phyloP scores from a whole-genome alignment of 352 stramenopile species.

The Pythium oligandrum region DNA sequence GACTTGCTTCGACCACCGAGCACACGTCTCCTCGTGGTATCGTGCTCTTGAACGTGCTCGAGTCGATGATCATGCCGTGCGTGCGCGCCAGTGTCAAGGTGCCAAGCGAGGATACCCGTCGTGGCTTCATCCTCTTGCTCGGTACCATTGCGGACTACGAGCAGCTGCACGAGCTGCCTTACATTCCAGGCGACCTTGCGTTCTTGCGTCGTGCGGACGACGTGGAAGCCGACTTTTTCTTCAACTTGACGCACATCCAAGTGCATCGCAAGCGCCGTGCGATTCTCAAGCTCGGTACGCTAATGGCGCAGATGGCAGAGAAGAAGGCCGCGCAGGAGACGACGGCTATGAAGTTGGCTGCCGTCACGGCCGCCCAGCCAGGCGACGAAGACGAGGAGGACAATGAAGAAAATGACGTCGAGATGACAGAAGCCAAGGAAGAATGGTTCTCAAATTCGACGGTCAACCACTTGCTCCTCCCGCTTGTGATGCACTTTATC shows the following conservation, averaged over 20 bases:
- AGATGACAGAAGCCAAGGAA: slow-evolving; percentile 9
- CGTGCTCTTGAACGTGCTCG: slow-evolving; percentile 67
- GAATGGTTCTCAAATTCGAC: slow-evolving; percentile 81
- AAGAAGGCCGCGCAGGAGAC: slow-evolving; percentile 21
- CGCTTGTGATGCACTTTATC: slow-evolving; percentile 94
- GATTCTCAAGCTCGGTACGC: slow-evolving; percentile 84
- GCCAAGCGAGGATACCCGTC: slow-evolving; percentile 65
- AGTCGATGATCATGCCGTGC: slow-evolving; percentile 87
- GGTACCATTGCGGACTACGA: slow-evolving; percentile 56
- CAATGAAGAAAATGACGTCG: slow-evolving; percentile 14
- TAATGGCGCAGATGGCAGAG: slow-evolving; percentile 81
- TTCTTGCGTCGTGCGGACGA: slow-evolving; percentile 79
- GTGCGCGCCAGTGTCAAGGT: slow-evolving; percentile 80
- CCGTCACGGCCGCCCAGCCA: slow-evolving; percentile 10
- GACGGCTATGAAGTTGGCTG: slow-evolving; percentile 1
- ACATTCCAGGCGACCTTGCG: slow-evolving; percentile 63
- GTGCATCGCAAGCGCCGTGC: slow-evolving; percentile 92
- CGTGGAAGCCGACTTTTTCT: slow-evolving; percentile 97
- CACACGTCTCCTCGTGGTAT: slow-evolving; percentile 9
- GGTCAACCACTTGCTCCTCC: slow-evolving; percentile 92
- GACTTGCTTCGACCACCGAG: slow-evolving; percentile 29
- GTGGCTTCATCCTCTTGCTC: slow-evolving; percentile 83
- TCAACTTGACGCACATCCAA: slow-evolving; percentile 98
- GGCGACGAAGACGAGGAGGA: slow-evolving; percentile 7
- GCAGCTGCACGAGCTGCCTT: slow-evolving; percentile 34